Evolutionary conservation across 78 protist species (phyloP).

Genomic region (Pigoraptor vietnamica): DNA sequence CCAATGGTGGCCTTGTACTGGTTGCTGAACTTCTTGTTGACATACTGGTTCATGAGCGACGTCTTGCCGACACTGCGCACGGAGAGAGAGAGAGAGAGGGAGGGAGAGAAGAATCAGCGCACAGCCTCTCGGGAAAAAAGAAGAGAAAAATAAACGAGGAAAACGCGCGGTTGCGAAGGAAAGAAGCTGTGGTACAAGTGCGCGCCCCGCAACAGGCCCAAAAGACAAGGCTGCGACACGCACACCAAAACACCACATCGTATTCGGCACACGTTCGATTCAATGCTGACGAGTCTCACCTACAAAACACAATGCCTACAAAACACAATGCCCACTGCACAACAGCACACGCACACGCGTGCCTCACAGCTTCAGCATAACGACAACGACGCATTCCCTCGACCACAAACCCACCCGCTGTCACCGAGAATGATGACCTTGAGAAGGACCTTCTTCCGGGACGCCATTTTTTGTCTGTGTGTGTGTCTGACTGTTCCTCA

Average conservation of each 20-base stretch:
- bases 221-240: no score
- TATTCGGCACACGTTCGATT: no score
- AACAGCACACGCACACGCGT: no score
- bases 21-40: conserved; percentile 90
- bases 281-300: no score
- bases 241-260: no score
- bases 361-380: no score
- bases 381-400: no score
- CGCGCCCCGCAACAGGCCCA: no score
- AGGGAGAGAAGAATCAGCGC: not conserved
- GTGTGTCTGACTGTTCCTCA: no score
- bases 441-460: conserved; percentile 73
- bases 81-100: no score
- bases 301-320: no score
- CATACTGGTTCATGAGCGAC: conserved; percentile 93
- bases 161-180: not conserved
- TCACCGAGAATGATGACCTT: conserved; percentile 94
- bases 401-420: conserved; percentile 69
- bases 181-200: not conserved
- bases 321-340: no score
- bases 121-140: not conserved
- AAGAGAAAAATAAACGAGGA: not conserved
- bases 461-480: conserved; percentile 31
- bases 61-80: conserved; percentile 90
- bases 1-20: conserved; percentile 99